These are phyloP conservation scores for Apophysomyces ossiformis DNA, from an alignment of 371 early-diverging fungal genomes.

Conservation along the genomic window DNA sequence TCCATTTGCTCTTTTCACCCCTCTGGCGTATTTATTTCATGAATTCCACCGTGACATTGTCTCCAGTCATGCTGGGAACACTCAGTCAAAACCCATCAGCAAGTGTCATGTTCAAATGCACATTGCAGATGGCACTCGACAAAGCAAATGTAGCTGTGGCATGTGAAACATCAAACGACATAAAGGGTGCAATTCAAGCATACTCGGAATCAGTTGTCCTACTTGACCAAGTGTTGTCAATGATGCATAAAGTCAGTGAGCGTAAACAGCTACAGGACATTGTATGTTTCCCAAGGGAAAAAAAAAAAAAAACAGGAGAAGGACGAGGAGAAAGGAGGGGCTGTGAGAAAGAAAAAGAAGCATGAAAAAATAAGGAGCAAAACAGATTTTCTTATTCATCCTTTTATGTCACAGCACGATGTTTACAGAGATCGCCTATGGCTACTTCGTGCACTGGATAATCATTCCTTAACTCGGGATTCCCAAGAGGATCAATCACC, in stretches of 20 bases:
- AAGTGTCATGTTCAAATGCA: background rate
- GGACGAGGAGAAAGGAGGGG: too few species aligned
- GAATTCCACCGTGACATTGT: background rate
- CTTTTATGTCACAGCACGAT: slow-evolving; percentile 5
- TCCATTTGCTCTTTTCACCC: background rate
- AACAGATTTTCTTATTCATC: too few species aligned
- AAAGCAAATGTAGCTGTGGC: background rate
- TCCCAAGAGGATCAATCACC: background rate
- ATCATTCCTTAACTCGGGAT: background rate
- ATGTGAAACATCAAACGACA: background rate
- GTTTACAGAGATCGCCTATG: slow-evolving; percentile 2
- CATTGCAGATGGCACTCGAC: background rate
- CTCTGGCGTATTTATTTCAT: background rate
- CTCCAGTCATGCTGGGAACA: too few species aligned
- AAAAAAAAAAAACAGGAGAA: too few species aligned
- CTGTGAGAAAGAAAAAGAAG: too few species aligned
- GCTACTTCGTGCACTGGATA: slow-evolving; percentile 6
- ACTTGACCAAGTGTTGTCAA: slow-evolving; percentile 3
- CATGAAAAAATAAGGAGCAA: too few species aligned
- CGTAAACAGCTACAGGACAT: slow-evolving; percentile 6
- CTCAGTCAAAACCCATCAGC: background rate
- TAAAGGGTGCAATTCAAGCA: slow-evolving; percentile 1
- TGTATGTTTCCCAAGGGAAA: slow-evolving; percentile 1
- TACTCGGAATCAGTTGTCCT: slow-evolving; percentile 7
- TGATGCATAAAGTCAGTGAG: slow-evolving; percentile 7